phyloP scores from a whole-genome alignment of 345 rosid genomes.

The Hibiscus tridactylites region DNA sequence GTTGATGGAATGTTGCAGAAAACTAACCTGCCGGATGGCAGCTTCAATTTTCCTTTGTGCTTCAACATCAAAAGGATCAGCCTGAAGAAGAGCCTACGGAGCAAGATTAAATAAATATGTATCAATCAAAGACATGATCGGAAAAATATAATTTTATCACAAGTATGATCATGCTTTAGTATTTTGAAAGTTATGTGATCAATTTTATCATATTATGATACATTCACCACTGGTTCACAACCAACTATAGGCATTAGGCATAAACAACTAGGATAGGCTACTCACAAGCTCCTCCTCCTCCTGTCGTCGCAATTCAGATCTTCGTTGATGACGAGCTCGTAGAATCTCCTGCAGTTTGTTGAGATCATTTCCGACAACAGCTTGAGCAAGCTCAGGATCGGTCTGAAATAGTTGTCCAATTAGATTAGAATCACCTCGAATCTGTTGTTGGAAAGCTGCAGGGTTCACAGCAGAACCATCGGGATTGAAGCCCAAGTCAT shows the following conservation, averaged over 20 bases:
- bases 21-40: conserved; percentile 83
- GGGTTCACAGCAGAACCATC: conserved; percentile 93
- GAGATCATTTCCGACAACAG: conserved; percentile 71
- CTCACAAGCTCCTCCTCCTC: conserved; percentile 84
- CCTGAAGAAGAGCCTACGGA: conserved; percentile 71
- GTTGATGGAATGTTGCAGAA: background rate
- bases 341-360: conserved; percentile 67
- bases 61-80: conserved; percentile 98
- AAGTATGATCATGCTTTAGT: background rate
- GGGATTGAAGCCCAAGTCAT: conserved; percentile 54
- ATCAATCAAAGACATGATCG: background rate
- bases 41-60: conserved; percentile 98
- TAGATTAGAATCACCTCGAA: conserved; percentile 65
- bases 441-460: conserved; percentile 76
- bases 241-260: background rate
- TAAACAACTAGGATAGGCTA: conserved; percentile 15
- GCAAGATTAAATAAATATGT: background rate
- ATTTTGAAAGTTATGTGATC: background rate
- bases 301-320: conserved; percentile 56
- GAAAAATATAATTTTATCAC: background rate
- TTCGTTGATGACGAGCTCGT: conserved; percentile 56
- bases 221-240: background rate
- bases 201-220: background rate
- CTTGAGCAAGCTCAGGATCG: conserved; percentile 97
- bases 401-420: conserved; percentile 82